Base-by-base conservation (phyloP, 805 yeast genomes). In the Candida alai region DNA sequence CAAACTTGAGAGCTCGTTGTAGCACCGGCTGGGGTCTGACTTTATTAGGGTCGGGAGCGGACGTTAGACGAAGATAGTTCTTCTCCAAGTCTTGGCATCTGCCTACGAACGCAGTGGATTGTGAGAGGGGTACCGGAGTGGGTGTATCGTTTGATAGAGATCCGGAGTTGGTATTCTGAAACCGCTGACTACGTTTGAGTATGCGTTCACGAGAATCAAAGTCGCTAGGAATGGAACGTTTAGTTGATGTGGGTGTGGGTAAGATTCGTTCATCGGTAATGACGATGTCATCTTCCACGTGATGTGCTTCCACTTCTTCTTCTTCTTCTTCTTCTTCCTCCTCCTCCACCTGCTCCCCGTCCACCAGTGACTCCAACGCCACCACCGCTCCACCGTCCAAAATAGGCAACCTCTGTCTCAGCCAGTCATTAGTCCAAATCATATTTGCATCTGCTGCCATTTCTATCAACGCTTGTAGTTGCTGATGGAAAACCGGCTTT, bases 21-120 rank as follows among this genome's bases (percentile, higher is more conserved):
- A 90, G 59, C 1, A 87, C 65, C 1, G 50, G 54, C 28, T 75
- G 62, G 0, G 97, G 97, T 30, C 98, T 69, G 2, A 90, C 96
- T 18, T 70, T 61, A 2, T 75, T 73, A 0, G 97, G 96, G 42
- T 85, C 84, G 0, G 97, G 96, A 33, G 81, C 96, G 2, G 96
- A 84, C 0, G 98, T 93, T 40, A 93, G 62, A 40, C 97, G 70
- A 16, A 87, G 61, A 52, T 88, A 90, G 28, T 75, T 65, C 56
- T 90, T 93, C 46, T 88, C 96, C 16, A 90, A 54, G 2, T 52
- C 65, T 34, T 69, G 68, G 48, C 83, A 72, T 1, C 74, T 68
- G 0, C 98, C 98, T 8, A 82, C 45, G 8, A 75, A 49, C 6
- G 30, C 24, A 18, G 12, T 14, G 5, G 16, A 25, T 25, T 26